phyloP scores from a whole-genome alignment of 345 rosid genomes.

The Aquilaria malaccensis region DNA sequence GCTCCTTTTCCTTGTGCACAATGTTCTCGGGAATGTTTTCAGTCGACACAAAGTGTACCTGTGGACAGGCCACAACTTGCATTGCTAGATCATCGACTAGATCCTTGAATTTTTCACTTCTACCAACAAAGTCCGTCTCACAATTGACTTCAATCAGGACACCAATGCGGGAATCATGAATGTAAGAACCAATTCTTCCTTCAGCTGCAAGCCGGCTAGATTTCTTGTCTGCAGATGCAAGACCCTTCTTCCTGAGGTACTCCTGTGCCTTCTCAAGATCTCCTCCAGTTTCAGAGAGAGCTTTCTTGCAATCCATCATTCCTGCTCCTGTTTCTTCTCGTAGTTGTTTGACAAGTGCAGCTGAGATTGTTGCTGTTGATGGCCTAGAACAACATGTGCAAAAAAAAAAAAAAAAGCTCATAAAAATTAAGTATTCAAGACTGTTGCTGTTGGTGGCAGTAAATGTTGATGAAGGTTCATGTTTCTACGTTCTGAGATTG shows the following conservation, averaged over 20 bases:
- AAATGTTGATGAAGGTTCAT: too few species aligned
- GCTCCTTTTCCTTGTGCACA: constrained; percentile 61
- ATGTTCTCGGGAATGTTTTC: constrained; percentile 59
- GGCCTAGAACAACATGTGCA: constrained; percentile 36
- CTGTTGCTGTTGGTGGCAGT: too few species aligned
- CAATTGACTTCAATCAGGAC: constrained; percentile 40
- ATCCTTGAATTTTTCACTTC: constrained; percentile 84
- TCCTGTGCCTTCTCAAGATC: constrained; percentile 94
- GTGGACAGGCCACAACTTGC: constrained; percentile 90
- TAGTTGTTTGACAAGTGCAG: constrained; percentile 83
- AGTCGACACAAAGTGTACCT: constrained; percentile 62
- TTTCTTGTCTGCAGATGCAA: constrained; percentile 88
- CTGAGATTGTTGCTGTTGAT: constrained; percentile 47
- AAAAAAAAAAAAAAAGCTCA: too few species aligned
- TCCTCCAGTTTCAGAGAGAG: constrained; percentile 82
- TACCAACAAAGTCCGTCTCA: constrained; percentile 93
- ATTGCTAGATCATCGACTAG: constrained; percentile 87
- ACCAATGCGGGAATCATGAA: constrained; percentile 88
- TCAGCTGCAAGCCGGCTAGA: constrained; percentile 91
- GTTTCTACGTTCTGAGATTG: too few species aligned
- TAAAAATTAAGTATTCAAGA: too few species aligned
- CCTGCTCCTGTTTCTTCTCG: constrained; percentile 98
- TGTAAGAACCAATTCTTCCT: constrained; percentile 89
- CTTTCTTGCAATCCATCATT: constrained; percentile 99
- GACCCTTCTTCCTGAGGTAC: constrained; percentile 91